Evolutionary conservation across 208 protist genomes (phyloP).

Genomic region (Acanthamoeba rhysodes): DNA sequence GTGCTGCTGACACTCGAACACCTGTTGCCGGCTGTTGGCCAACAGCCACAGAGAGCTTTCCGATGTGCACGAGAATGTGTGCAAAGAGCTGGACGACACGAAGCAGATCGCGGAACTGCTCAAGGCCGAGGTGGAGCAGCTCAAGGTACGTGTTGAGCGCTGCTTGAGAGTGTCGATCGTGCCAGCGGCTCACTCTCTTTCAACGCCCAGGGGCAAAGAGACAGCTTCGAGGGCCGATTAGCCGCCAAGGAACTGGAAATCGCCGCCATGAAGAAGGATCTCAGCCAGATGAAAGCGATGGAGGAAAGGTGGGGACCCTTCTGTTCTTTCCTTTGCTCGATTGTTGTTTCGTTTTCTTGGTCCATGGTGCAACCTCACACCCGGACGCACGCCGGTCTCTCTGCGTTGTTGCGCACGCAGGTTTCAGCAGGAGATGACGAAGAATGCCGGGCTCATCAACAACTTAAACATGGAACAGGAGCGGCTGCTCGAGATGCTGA

Average conservation of each 20-base stretch:
- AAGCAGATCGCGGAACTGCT: not conserved
- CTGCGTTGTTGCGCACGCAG: not conserved
- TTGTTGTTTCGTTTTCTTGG: not conserved
- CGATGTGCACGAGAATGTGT: not conserved
- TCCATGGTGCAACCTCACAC: no score
- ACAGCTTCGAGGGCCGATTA: not conserved
- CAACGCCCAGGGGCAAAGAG: not conserved
- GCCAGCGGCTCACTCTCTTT: not conserved
- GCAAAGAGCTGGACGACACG: not conserved
- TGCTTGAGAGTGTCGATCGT: not conserved
- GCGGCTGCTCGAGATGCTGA: constrained; percentile 19
- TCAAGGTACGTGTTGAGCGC: not conserved
- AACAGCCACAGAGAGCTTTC: not conserved
- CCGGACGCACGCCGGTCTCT: not conserved
- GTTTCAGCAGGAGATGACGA: constrained; percentile 23
- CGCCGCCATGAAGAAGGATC: not conserved
- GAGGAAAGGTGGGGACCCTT: not conserved
- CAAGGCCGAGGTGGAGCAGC: not conserved
- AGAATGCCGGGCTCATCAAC: not conserved
- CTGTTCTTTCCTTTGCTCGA: no score
- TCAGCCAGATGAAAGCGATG: not conserved
- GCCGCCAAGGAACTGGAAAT: not conserved
- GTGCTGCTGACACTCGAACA: not conserved
- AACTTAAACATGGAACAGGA: constrained; percentile 32
- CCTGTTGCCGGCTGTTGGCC: not conserved